These are phyloP conservation scores for Fistulifera solaris DNA, from an alignment of 108 stramenopile species.

Conservation along the genomic window DNA sequence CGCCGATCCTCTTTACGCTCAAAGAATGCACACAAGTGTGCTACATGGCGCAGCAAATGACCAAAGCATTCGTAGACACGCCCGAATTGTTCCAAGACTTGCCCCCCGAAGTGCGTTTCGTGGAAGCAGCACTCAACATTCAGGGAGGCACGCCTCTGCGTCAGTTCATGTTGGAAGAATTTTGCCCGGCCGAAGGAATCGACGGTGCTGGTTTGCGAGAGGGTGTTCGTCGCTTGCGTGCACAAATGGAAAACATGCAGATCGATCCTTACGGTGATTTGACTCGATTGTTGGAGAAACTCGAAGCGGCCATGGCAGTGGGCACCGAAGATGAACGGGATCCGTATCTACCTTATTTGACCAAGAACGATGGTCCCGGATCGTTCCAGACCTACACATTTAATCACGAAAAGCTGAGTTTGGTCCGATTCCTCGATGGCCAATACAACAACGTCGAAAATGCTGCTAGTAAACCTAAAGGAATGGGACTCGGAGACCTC, in stretches of 20 bases:
- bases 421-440: slow-evolving; percentile 72
- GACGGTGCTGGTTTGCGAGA: slow-evolving; percentile 61
- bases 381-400: slow-evolving; percentile 83
- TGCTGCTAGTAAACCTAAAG: neutral
- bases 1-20: slow-evolving; percentile 61
- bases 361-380: slow-evolving; percentile 46
- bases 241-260: slow-evolving; percentile 79
- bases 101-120: slow-evolving; percentile 60
- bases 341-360: slow-evolving; percentile 55
- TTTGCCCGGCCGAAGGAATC: slow-evolving; percentile 61
- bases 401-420: slow-evolving; percentile 47
- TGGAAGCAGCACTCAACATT: slow-evolving; percentile 59
- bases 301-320: slow-evolving; percentile 57
- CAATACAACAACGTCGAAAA: slow-evolving; percentile 8
- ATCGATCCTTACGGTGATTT: slow-evolving; percentile 77
- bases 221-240: slow-evolving; percentile 54
- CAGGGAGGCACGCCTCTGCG: slow-evolving; percentile 70
- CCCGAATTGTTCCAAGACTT: slow-evolving; percentile 52
- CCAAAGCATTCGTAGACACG: slow-evolving; percentile 49
- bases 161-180: slow-evolving; percentile 66
- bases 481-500: neutral
- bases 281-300: slow-evolving; percentile 50
- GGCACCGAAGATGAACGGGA: slow-evolving; percentile 66
- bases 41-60: slow-evolving; percentile 73
- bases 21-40: slow-evolving; percentile 61